Conservation (phyloP, 2,329 filamentous ascomycete species). For the Fusarium neocosmosporiellum region DNA sequence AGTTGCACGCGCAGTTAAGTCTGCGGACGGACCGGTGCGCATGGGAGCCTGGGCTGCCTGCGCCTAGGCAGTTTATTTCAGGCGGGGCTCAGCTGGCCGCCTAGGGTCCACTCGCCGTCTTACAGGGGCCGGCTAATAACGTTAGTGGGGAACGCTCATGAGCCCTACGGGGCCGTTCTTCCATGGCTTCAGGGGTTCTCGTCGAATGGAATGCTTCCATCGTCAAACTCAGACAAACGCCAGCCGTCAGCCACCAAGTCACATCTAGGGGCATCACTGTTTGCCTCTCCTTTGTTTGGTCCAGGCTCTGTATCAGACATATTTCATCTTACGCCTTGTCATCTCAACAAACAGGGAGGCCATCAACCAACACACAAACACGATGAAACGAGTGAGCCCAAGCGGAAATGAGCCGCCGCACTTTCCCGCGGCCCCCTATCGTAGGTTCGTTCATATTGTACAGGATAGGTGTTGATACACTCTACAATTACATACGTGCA, state of each 20-base stretch:
- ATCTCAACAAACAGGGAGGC: background rate
- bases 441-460: slow-evolving; percentile 7
- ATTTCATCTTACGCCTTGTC: background rate
- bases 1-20: background rate
- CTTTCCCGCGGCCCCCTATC: background rate
- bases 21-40: background rate
- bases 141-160: slow-evolving; percentile 17
- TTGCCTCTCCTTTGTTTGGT: background rate
- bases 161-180: slow-evolving; percentile 16
- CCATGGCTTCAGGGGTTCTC: slow-evolving; percentile 2
- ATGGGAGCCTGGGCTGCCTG: slow-evolving; percentile 6
- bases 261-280: background rate
- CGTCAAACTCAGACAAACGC: slow-evolving; percentile 1
- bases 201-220: background rate
- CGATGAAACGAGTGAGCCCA: slow-evolving; percentile 10
- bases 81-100: slow-evolving; percentile 6
- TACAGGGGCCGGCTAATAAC: slow-evolving; percentile 24
- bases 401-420: background rate
- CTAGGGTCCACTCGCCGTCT: slow-evolving; percentile 14
- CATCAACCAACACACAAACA: background rate
- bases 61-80: slow-evolving; percentile 1
- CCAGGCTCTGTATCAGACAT: background rate
- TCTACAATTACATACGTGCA: slow-evolving; percentile 28
- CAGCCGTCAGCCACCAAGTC: background rate
- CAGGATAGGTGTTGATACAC: slow-evolving; percentile 23